Conservation (phyloP, 192 early-diverging fungal species). For the Coemansia sp. region DNA sequence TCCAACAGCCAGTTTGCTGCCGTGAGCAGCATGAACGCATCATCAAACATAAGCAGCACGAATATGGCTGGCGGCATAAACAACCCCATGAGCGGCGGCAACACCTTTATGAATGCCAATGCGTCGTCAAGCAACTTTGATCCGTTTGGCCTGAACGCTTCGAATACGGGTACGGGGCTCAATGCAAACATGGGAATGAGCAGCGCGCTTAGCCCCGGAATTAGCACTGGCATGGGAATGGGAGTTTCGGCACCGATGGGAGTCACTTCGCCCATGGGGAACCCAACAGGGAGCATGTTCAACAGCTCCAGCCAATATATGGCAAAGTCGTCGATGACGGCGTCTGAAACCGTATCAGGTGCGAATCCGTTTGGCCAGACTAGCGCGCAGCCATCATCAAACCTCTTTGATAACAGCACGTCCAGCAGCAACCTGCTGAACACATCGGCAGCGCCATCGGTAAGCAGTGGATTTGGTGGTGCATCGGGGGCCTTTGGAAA, state of each 20-base stretch:
- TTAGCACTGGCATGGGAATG: constrained; percentile 8
- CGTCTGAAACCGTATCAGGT: constrained; percentile 11
- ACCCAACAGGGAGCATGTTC: constrained; percentile 13
- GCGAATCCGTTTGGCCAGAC: constrained; percentile 40
- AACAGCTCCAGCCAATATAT: constrained; percentile 37
- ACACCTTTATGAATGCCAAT: constrained; percentile 9
- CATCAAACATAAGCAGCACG: constrained; percentile 15
- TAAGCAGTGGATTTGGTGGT: constrained; percentile 22
- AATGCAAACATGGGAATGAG: constrained; percentile 1
- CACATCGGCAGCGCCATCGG: not conserved
- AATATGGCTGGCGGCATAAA: constrained; percentile 2
- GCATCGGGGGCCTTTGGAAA: constrained; percentile 45
- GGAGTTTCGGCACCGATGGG: constrained; percentile 19
- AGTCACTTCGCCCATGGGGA: constrained; percentile 7
- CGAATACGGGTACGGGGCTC: constrained; percentile 6
- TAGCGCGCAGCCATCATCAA: constrained; percentile 13
- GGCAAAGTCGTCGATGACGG: constrained; percentile 32
- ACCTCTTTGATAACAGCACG: constrained; percentile 18
- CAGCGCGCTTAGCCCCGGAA: not conserved
- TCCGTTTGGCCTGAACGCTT: constrained; percentile 34
- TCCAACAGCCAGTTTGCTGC: constrained; percentile 17
- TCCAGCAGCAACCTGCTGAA: constrained; percentile 9
- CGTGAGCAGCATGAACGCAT: constrained; percentile 12
- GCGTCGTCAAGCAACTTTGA: constrained; percentile 28
- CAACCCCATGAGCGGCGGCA: not conserved